phyloP scores from a whole-genome alignment of 768 basidiomycete genomes.

The Boletellus emodensis region DNA sequence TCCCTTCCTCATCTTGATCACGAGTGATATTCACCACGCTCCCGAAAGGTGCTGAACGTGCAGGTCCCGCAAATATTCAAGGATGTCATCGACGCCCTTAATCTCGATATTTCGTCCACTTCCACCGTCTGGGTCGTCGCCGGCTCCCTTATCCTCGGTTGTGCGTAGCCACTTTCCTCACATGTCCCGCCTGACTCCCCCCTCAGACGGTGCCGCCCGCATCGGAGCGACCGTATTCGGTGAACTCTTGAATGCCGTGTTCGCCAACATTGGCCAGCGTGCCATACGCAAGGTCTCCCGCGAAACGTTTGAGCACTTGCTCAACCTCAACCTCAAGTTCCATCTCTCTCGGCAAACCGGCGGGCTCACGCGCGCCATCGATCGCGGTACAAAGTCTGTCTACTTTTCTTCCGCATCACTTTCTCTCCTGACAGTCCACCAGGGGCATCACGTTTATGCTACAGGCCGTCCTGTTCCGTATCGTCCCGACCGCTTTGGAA shows the following conservation, averaged over 20 bases:
- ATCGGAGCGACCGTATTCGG: conserved; percentile 86
- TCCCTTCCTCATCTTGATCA: not conserved
- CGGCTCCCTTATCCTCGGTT: conserved; percentile 87
- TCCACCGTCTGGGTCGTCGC: conserved; percentile 89
- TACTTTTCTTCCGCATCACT: not conserved
- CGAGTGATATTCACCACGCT: not conserved
- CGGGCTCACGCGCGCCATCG: conserved; percentile 93
- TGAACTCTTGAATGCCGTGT: conserved; percentile 92
- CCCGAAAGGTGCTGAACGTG: conserved; percentile 77
- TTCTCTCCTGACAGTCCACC: not conserved
- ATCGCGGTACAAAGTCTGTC: conserved; percentile 91
- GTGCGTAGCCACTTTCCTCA: conserved; percentile 45
- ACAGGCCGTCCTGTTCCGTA: conserved; percentile 89
- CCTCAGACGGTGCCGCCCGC: conserved; percentile 82
- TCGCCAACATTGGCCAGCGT: conserved; percentile 91
- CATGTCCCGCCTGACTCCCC: conserved; percentile 1
- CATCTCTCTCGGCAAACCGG: conserved; percentile 93
- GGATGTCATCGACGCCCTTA: conserved; percentile 81
- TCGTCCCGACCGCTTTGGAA: conserved; percentile 93
- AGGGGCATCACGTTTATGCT: conserved; percentile 97
- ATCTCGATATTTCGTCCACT: conserved; percentile 68
- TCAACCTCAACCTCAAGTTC: conserved; percentile 88
- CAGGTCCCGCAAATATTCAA: conserved; percentile 99
- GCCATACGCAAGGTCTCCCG: conserved; percentile 93
- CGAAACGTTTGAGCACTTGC: conserved; percentile 92